Percentiles rank a stretch among this genome's conserved stretches.
These are phyloP conservation scores for Solanum hybrid DNA, from an alignment of 305 asterid species.

Conservation along the genomic window DNA sequence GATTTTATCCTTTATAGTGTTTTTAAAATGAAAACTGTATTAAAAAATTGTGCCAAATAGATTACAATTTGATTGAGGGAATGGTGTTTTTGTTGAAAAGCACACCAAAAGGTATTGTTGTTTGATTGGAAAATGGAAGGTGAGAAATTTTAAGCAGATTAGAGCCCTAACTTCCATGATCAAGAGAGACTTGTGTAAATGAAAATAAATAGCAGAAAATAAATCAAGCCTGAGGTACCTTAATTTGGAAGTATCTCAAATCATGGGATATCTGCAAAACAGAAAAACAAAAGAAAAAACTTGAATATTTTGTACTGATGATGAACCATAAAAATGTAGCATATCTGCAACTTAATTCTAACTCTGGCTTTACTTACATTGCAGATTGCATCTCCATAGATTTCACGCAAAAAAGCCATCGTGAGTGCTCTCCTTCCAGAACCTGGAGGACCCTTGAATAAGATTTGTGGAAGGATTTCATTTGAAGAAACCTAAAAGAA, in stretches of 20 bases:
- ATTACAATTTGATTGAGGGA: not conserved
- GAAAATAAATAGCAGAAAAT: conserved; percentile 4
- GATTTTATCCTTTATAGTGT: not conserved
- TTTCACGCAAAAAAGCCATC: conserved; percentile 62
- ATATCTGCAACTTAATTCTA: not conserved
- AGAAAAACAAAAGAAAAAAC: no score
- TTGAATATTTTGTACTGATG: no score
- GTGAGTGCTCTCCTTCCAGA: conserved; percentile 66
- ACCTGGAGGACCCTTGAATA: conserved; percentile 75
- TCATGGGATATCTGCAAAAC: conserved; percentile 59
- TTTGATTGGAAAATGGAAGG: not conserved
- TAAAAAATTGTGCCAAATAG: not conserved
- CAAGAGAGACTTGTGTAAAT: not conserved
- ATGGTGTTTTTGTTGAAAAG: not conserved
- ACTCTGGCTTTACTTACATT: conserved; percentile 35
- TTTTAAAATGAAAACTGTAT: no score
- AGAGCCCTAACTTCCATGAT: not conserved
- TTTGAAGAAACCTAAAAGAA: conserved; percentile 29
- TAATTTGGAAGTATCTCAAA: conserved; percentile 48
- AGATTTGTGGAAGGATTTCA: conserved; percentile 48
- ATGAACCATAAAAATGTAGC: not conserved
- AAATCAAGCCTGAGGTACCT: conserved; percentile 32
- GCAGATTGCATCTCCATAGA: conserved; percentile 59
- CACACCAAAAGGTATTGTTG: not conserved
- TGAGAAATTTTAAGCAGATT: not conserved